phyloP scores from a whole-genome alignment of 345 rosid genomes.

The Tarenaya hassleriana region DNA sequence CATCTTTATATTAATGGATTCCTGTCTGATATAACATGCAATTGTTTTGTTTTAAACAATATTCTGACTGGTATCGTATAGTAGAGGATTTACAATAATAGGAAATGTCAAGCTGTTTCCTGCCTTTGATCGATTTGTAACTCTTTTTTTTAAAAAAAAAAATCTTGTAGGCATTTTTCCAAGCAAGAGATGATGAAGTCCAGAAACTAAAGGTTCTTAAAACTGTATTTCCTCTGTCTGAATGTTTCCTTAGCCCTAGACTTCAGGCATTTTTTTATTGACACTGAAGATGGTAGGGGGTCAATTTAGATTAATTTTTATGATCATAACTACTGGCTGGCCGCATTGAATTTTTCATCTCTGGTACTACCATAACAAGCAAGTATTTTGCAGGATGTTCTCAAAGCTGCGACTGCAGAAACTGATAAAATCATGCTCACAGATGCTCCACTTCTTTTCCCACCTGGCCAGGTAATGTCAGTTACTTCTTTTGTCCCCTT shows the following conservation, averaged over 20 bases:
- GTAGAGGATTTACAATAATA: neutral
- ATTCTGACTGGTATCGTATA: slow-evolving; percentile 2
- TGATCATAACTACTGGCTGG: slow-evolving; percentile 5
- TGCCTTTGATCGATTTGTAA: slow-evolving; percentile 5
- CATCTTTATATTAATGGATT: neutral
- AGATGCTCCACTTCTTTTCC: slow-evolving; percentile 82
- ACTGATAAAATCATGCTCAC: slow-evolving; percentile 85
- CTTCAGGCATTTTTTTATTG: slow-evolving; percentile 2
- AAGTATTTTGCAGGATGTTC: slow-evolving; percentile 46
- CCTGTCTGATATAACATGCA: neutral
- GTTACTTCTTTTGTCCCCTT: slow-evolving; percentile 3
- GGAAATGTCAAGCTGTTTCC: slow-evolving; percentile 1
- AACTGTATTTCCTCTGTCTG: neutral
- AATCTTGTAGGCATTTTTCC: slow-evolving; percentile 49
- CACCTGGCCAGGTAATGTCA: slow-evolving; percentile 81
- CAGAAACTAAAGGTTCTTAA: slow-evolving; percentile 53
- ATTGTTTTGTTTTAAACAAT: slow-evolving; percentile 8
- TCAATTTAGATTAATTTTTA: slow-evolving; percentile 1
- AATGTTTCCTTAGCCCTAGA: neutral
- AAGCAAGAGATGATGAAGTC: slow-evolving; percentile 45
- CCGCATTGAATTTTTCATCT: slow-evolving; percentile 6
- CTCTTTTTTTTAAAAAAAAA: slow-evolving; percentile 4
- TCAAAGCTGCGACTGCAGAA: slow-evolving; percentile 54
- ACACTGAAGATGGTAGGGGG: neutral
- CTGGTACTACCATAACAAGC: slow-evolving; percentile 18